Conservation (phyloP, 805 yeast species). For the Metschnikowia lunata region DNA sequence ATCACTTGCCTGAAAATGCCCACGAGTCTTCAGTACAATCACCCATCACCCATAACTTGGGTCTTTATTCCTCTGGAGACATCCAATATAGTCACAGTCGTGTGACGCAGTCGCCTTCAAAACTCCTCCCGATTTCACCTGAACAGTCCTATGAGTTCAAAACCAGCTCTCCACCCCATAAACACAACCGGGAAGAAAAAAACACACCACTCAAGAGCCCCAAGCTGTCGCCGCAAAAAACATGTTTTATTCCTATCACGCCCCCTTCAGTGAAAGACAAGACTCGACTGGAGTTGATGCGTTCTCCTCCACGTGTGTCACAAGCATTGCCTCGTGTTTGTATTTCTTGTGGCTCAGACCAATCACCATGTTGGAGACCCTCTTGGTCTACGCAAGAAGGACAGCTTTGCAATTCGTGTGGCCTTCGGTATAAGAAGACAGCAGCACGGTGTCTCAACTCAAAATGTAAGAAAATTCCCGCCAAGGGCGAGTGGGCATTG, state of each 20-base stretch:
- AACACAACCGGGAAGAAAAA: neutral
- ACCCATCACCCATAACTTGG: neutral
- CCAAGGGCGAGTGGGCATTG: constrained; percentile 90
- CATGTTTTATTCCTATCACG: constrained; percentile 36
- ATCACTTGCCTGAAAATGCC: neutral
- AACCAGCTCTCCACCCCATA: neutral
- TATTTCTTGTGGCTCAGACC: constrained; percentile 84
- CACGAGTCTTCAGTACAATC: neutral
- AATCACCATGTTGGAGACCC: constrained; percentile 98
- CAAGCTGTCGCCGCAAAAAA: neutral
- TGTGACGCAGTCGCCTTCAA: neutral
- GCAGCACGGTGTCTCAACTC: constrained; percentile 81
- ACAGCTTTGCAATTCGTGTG: constrained; percentile 96
- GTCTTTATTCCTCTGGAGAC: neutral
- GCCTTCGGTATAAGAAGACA: constrained; percentile 89
- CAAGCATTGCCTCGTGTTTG: constrained; percentile 53
- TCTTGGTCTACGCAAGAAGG: constrained; percentile 90
- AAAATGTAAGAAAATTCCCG: constrained; percentile 82
- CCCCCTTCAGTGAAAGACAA: constrained; percentile 36
- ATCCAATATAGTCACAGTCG: neutral
- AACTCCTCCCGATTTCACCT: neutral
- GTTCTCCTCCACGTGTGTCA: constrained; percentile 28
- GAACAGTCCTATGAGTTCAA: constrained; percentile 1
- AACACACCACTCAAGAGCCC: neutral
- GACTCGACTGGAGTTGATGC: constrained; percentile 27